Evolutionary conservation across 441 rosid genomes (phyloP), one percentile per base, ranked within the genome.

Genomic region (Brassica hybrid): DNA sequence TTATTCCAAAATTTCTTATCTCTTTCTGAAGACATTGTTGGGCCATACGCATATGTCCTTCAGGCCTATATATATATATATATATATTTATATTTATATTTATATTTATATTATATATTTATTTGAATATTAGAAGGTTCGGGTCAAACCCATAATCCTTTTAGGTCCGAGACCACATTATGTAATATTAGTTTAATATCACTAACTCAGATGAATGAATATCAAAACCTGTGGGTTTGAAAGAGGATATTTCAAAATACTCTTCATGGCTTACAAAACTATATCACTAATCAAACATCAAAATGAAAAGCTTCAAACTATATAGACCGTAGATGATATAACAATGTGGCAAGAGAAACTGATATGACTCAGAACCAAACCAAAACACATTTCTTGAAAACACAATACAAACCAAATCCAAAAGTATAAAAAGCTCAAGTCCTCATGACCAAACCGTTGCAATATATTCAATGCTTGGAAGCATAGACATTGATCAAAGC

Each of bases 401-500:
- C 50, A 9, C 71, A 68, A 17, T 9, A 64, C n/a, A 64, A 16
- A 69, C 69, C 74, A 76, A 65, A 65, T 56, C 27, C 63, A 72
- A 59, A 16, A 58, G 72, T 60, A 6, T 21, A 50, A 68, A 59
- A 9, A 34, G 9, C 73, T 17, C 36, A 32, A 45, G 63, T 8
- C 56, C 69, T 54, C 36, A 57, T 7, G 50, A 59, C 78, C 30
- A 58, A 66, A 57, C 21, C n/a, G 43, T 18, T 25, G 65, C 45
- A 58, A 59, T 67, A 32, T 69, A 64, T 19, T 79, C 73, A 79
- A 48, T 82, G 89, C 70, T 83, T 83, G 11, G 88, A 72, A 27
- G 92, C 97, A 82, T 76, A 91, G 65, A 78, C 82, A 69, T 88
- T 90, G 58, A 93, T 83, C 79, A 95, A 78, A 18, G 97, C 86